Base-by-base conservation (phyloP, 495 filamentous ascomycete species). In the Penicillium waksmanii region DNA sequence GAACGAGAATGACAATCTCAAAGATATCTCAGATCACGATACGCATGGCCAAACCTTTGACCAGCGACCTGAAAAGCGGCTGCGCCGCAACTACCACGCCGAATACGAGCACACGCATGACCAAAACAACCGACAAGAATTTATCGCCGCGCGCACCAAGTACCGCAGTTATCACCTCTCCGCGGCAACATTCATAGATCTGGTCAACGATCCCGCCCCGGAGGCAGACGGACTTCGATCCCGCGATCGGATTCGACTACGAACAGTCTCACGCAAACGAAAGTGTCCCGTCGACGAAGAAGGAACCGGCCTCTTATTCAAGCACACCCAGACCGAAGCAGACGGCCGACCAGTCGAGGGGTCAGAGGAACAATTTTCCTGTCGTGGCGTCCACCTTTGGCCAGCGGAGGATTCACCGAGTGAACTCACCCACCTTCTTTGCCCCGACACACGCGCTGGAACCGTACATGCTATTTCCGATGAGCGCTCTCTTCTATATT, bases 141-240 rank as follows among this genome's bases (percentile, higher is more conserved):
- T 82, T 56, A 84, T 85, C 18, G 67, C 85, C 17, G 80, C 77
- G 48, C 84, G 85, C 56, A 87, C 83, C 7, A 82, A 83, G 36
- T 72, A 88, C 47, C 82, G 84, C 31, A 77, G 76, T 19, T 92
- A 91, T 59, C 75, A 88, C 55, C 72, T 80, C 13, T 75, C 75
- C 23, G 80, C 81, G 34, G 78, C 79, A n/a, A 81, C 85, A 3
- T 90, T 84, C 61, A 48, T 91, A 9, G 89, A 92, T 59, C 72
- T 92, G 3, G 84, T 92, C 33, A 82, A 88, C 58, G 84, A 87
- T 58, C 80, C 81, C 5, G 56, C 60, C 8, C 65, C 71, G 3
- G 61, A 65, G 10, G 66, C 56, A 2, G 75, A 75, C 44, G 71
- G 74, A n/a, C 52, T 60, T 31, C 59, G 71, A 40, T 65, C 74